phyloP scores from a whole-genome alignment of 306 rosid species.

The Trifolium dubium region DNA sequence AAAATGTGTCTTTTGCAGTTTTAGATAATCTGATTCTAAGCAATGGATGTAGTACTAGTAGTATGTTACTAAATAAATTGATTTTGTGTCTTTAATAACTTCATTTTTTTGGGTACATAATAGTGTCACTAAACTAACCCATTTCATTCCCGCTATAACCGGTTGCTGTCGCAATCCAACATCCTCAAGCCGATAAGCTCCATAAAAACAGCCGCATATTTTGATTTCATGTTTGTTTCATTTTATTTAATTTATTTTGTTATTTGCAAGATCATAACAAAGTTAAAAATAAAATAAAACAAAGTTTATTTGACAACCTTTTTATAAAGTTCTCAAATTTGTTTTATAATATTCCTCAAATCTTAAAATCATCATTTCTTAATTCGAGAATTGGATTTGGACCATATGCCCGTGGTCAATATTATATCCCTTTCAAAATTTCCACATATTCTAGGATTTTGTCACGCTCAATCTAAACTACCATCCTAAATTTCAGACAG shows the following conservation, averaged over 20 bases:
- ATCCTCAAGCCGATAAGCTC: not conserved
- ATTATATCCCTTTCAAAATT: constrained; percentile 3
- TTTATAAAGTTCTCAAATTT: not conserved
- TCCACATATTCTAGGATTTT: constrained; percentile 9
- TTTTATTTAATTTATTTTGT: constrained; percentile 4
- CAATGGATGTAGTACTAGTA: not conserved
- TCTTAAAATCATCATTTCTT: not conserved
- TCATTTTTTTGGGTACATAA: constrained; percentile 18
- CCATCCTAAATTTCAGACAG: constrained; percentile 46
- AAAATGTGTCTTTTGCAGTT: no score
- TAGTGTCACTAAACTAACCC: constrained; percentile 2
- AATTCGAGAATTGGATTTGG: not conserved
- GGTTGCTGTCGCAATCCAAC: constrained; percentile 27
- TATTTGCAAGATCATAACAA: not conserved
- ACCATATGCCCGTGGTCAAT: not conserved
- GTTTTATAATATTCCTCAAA: not conserved
- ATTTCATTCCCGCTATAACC: constrained; percentile 15
- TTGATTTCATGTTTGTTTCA: constrained; percentile 34
- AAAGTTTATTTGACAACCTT: not conserved
- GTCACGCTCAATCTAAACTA: constrained; percentile 51
- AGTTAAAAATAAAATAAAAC: no score
- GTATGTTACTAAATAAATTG: constrained; percentile 54
- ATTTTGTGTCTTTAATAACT: constrained; percentile 44
- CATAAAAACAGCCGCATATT: constrained; percentile 33
- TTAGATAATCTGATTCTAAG: no score